These are phyloP conservation scores for Huntiella omanensis DNA, from an alignment of 2,329 filamentous ascomycete species.

Conservation along the genomic window DNA sequence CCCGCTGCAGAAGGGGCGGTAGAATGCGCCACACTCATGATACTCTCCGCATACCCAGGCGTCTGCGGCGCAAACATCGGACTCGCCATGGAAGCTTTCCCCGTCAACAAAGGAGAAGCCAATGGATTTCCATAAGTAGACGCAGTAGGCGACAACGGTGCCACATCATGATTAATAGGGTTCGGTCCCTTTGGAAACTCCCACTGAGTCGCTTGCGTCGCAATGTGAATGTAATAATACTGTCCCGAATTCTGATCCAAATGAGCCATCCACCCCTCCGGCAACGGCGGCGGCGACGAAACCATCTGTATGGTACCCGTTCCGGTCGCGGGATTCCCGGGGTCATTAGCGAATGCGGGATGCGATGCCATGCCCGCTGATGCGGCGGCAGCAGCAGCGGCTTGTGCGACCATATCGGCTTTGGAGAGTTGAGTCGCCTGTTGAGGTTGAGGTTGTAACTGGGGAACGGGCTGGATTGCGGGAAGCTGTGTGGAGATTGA, in stretches of 20 bases:
- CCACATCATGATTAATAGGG: conserved; percentile 63
- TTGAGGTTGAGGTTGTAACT: conserved; percentile 6
- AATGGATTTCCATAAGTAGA: conserved; percentile 61
- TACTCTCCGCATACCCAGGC: conserved; percentile 69
- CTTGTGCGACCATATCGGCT: conserved; percentile 17
- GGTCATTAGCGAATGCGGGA: conserved; percentile 79
- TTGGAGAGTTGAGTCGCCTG: conserved; percentile 5
- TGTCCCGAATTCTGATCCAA: conserved; percentile 89
- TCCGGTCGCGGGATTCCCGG: neutral
- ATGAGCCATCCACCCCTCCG: conserved; percentile 96
- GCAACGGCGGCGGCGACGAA: conserved; percentile 82
- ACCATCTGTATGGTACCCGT: conserved; percentile 9
- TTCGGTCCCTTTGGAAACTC: conserved; percentile 95
- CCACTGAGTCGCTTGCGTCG: conserved; percentile 93
- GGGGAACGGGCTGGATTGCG: neutral
- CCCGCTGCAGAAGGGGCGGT: conserved; percentile 60
- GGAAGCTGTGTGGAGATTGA: conserved; percentile 6
- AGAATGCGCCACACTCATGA: conserved; percentile 60
- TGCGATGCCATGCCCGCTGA: conserved; percentile 44
- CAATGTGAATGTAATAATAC: conserved; percentile 96
- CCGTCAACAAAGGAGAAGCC: conserved; percentile 45
- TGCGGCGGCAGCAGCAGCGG: conserved; percentile 27
- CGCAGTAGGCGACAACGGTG: conserved; percentile 64
- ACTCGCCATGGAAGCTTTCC: conserved; percentile 40
- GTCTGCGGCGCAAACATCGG: conserved; percentile 70